Percentiles rank a stretch among this genome's conserved stretches.
Evolutionary conservation across 2,329 filamentous ascomycete species (phyloP).

Genomic region (Penicillium freii): DNA sequence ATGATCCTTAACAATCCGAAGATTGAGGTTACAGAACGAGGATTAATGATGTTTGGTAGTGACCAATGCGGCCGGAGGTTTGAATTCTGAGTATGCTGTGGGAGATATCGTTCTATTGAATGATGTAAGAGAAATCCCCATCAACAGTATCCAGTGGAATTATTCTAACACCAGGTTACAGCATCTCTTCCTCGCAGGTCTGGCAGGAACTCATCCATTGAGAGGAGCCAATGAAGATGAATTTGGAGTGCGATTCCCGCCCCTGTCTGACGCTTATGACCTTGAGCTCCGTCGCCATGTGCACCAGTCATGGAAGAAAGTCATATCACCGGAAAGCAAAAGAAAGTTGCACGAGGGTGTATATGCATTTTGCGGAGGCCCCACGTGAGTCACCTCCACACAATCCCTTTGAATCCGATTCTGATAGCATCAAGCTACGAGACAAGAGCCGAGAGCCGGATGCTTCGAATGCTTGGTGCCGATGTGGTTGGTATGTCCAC

Average conservation of each 20-base stretch:
- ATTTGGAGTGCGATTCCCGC: slow-evolving; percentile 62
- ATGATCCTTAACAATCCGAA: neutral
- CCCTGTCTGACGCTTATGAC: slow-evolving; percentile 65
- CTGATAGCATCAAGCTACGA: slow-evolving; percentile 52
- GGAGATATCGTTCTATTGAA: slow-evolving; percentile 66
- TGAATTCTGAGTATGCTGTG: slow-evolving; percentile 63
- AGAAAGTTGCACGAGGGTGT: slow-evolving; percentile 62
- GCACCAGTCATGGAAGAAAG: slow-evolving; percentile 57
- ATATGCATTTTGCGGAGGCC: slow-evolving; percentile 64
- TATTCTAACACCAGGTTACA: slow-evolving; percentile 28
- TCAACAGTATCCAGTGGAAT: neutral
- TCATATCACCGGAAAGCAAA: slow-evolving; percentile 46
- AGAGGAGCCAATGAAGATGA: slow-evolving; percentile 62
- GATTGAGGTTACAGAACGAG: neutral
- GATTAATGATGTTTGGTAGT: slow-evolving; percentile 41
- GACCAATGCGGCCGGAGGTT: slow-evolving; percentile 65
- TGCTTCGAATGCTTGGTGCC: slow-evolving; percentile 60
- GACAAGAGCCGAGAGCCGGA: slow-evolving; percentile 63
- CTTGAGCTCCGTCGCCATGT: slow-evolving; percentile 57
- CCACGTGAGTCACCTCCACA: slow-evolving; percentile 49
- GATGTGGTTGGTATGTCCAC: slow-evolving; percentile 71
- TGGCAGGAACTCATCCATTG: slow-evolving; percentile 61
- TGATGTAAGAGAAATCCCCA: slow-evolving; percentile 49
- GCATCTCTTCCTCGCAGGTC: slow-evolving; percentile 63
- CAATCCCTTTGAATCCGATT: neutral